A percentile compares a stretch with the other conserved stretches of the same genome.
phyloP scores from a whole-genome alignment of 257 asterid genomes.

The Datura wrightii region DNA sequence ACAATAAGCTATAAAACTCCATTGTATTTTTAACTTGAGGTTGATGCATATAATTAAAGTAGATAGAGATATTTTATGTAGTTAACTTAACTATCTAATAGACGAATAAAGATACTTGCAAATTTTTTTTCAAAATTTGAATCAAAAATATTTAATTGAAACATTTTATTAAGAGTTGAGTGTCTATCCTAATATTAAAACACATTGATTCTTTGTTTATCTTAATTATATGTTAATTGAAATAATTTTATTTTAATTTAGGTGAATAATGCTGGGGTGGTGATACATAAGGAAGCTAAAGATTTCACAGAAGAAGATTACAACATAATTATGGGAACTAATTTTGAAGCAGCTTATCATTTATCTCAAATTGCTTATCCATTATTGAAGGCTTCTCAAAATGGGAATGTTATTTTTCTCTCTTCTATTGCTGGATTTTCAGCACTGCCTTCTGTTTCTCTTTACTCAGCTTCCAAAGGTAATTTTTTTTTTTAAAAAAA shows the following conservation, averaged over 20 bases:
- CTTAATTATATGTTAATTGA: too few species aligned
- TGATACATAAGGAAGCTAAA: background rate
- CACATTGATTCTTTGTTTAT: too few species aligned
- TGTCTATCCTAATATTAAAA: too few species aligned
- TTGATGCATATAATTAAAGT: too few species aligned
- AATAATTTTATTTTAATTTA: background rate
- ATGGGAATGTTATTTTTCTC: constrained; percentile 53
- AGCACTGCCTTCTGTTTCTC: constrained; percentile 41
- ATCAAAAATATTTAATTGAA: too few species aligned
- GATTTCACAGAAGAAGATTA: constrained; percentile 34
- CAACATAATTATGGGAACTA: constrained; percentile 47
- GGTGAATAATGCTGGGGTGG: constrained; percentile 25
- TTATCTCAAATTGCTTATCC: constrained; percentile 59
- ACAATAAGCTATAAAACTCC: too few species aligned
- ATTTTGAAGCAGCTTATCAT: constrained; percentile 52
- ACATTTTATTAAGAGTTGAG: too few species aligned
- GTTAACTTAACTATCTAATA: too few species aligned
- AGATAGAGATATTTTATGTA: too few species aligned
- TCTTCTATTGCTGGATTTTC: constrained; percentile 50
- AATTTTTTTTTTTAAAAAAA: background rate
- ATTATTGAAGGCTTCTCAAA: constrained; percentile 50
- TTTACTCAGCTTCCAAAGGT: constrained; percentile 57
- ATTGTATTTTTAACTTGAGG: too few species aligned
- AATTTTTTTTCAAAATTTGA: too few species aligned
- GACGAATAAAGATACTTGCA: too few species aligned